Percentiles rank a stretch among this genome's conserved stretches.
Conservation (phyloP, 2,329 filamentous ascomycete genomes). For the Nemania abortiva region DNA sequence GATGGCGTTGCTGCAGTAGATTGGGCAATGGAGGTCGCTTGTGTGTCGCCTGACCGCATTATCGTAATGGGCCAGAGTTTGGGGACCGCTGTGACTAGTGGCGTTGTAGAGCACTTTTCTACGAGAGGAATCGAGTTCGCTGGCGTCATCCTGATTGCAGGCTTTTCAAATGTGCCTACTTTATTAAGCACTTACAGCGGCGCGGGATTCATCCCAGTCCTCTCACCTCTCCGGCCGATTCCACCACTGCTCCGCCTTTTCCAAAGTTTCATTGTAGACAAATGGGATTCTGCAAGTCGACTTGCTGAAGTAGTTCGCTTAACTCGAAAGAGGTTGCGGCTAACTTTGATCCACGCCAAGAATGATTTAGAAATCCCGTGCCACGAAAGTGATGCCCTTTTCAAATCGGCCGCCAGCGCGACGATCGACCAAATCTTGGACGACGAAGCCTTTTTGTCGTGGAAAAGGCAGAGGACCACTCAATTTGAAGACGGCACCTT, state of each 20-base stretch:
- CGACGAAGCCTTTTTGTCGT: constrained; percentile 55
- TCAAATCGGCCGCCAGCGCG: constrained; percentile 69
- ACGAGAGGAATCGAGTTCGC: constrained; percentile 75
- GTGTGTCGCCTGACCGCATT: constrained; percentile 77
- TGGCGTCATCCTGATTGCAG: constrained; percentile 81
- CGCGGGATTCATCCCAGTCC: constrained; percentile 80
- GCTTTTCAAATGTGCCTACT: constrained; percentile 79
- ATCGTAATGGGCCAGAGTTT: constrained; percentile 88
- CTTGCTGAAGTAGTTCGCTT: constrained; percentile 67
- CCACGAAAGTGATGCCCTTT: constrained; percentile 74
- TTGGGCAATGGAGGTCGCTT: constrained; percentile 74
- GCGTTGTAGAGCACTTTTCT: constrained; percentile 77
- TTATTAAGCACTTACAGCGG: constrained; percentile 84
- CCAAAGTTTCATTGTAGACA: constrained; percentile 76
- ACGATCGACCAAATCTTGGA: constrained; percentile 55
- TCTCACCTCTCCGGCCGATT: constrained; percentile 79
- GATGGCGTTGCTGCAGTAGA: constrained; percentile 81
- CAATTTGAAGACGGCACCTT: constrained; percentile 61
- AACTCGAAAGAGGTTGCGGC: constrained; percentile 67
- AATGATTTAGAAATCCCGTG: constrained; percentile 88
- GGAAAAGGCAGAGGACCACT: constrained; percentile 61
- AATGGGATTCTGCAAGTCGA: constrained; percentile 79
- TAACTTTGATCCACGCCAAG: constrained; percentile 82
- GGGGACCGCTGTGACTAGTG: constrained; percentile 85
- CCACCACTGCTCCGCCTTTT: constrained; percentile 73